These are phyloP conservation scores for Quercus robur DNA, from an alignment of 306 rosid genomes.

Conservation along the genomic window DNA sequence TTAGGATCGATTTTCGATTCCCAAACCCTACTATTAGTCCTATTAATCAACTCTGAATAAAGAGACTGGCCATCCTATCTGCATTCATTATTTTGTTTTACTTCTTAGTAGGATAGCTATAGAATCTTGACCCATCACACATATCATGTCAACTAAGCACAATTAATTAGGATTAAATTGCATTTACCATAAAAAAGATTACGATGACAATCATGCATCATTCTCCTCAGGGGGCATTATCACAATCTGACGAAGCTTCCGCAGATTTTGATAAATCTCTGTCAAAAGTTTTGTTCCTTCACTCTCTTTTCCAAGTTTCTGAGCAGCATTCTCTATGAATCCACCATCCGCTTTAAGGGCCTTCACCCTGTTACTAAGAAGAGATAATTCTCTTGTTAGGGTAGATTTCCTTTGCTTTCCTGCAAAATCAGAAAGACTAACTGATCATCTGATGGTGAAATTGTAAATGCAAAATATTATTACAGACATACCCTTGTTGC, in stretches of 20 bases:
- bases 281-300: constrained; percentile 51
- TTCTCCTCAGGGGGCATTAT: constrained; percentile 17
- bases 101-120: background rate
- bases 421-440: constrained; percentile 21
- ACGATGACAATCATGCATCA: constrained; percentile 11
- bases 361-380: constrained; percentile 45
- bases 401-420: constrained; percentile 40
- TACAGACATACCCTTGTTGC: background rate
- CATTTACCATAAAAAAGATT: constrained; percentile 8
- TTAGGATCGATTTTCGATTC: background rate
- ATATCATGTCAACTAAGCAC: constrained; percentile 3
- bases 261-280: constrained; percentile 43
- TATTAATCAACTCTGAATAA: background rate
- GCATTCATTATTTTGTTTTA: background rate
- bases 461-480: background rate
- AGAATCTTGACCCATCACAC: constrained; percentile 1
- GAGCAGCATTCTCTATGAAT: constrained; percentile 36
- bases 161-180: background rate
- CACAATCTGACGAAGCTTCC: constrained; percentile 44
- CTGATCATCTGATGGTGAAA: background rate
- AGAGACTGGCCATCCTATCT: background rate
- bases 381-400: constrained; percentile 27
- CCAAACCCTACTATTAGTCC: background rate
- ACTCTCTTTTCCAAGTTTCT: constrained; percentile 33
- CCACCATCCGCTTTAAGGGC: constrained; percentile 50